Conservation (phyloP, 1,284 basidiomycete genomes). For the Fomitiporia mediterranea region DNA sequence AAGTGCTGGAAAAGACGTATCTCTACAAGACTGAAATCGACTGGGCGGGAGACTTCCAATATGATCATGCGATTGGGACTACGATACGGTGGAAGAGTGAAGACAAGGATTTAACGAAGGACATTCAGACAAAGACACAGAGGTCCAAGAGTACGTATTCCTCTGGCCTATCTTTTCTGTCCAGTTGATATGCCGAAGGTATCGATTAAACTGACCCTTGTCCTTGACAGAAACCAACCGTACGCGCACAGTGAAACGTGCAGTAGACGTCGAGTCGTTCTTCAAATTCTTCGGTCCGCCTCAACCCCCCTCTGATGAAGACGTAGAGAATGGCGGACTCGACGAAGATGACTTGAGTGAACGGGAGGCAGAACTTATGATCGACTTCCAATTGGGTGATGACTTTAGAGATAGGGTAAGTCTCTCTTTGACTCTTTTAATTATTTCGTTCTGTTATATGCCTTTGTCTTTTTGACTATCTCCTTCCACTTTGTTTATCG, state of each 20-base stretch:
- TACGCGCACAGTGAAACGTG: constrained; percentile 88
- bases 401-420: constrained; percentile 86
- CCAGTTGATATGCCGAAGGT: background rate
- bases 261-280: constrained; percentile 86
- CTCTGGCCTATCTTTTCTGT: constrained; percentile 12
- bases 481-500: no score
- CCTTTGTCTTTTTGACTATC: background rate
- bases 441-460: background rate
- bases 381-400: constrained; percentile 98
- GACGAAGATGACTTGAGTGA: constrained; percentile 87
- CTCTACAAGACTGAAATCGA: constrained; percentile 92
- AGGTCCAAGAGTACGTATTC: constrained; percentile 85
- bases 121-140: constrained; percentile 99
- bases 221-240: constrained; percentile 77
- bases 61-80: constrained; percentile 88
- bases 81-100: constrained; percentile 98
- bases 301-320: constrained; percentile 65
- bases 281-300: constrained; percentile 97
- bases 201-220: constrained; percentile 16
- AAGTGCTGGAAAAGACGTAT: constrained; percentile 88
- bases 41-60: constrained; percentile 92
- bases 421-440: background rate
- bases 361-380: constrained; percentile 88
- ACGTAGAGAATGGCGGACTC: constrained; percentile 68
- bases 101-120: constrained; percentile 96